Conservation (phyloP, 306 rosid species). For the Amphicarpaea edgeworthii region DNA sequence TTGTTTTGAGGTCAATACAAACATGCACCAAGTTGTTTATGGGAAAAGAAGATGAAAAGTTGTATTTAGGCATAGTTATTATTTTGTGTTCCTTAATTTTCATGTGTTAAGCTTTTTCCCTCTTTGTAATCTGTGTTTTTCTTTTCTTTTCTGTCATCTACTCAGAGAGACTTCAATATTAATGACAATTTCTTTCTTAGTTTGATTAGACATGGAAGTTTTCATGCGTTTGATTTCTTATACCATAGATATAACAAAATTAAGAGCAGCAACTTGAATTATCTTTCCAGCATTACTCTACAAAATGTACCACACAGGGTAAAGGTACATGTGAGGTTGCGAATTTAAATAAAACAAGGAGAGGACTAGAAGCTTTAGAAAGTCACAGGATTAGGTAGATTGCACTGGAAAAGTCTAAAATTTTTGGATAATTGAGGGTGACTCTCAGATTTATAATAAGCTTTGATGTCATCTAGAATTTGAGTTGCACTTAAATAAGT, state of each 20-base stretch:
- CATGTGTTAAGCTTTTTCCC: slow-evolving; percentile 46
- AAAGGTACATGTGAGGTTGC: not conserved
- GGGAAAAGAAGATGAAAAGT: slow-evolving; percentile 46
- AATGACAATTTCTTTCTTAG: slow-evolving; percentile 50
- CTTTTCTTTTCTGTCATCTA: slow-evolving; percentile 34
- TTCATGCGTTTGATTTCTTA: not conserved
- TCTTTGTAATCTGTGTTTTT: slow-evolving; percentile 46
- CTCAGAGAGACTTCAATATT: slow-evolving; percentile 49
- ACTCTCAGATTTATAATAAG: not conserved
- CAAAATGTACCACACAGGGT: not conserved
- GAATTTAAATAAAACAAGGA: not conserved
- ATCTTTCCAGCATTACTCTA: not conserved
- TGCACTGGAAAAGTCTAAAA: not conserved
- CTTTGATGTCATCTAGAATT: not conserved
- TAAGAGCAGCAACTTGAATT: not conserved
- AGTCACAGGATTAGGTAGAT: not conserved
- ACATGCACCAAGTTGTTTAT: too few species aligned
- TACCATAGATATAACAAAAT: not conserved
- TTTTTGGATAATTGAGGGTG: not conserved
- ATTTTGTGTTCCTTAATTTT: slow-evolving; percentile 50
- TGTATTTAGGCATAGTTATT: slow-evolving; percentile 65
- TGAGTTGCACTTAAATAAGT: not conserved
- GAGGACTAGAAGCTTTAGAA: not conserved
- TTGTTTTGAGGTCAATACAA: too few species aligned
- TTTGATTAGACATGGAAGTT: slow-evolving; percentile 29